Base-by-base conservation (phyloP, 495 filamentous ascomycete genomes). In the Penicillium atrosanguineum region DNA sequence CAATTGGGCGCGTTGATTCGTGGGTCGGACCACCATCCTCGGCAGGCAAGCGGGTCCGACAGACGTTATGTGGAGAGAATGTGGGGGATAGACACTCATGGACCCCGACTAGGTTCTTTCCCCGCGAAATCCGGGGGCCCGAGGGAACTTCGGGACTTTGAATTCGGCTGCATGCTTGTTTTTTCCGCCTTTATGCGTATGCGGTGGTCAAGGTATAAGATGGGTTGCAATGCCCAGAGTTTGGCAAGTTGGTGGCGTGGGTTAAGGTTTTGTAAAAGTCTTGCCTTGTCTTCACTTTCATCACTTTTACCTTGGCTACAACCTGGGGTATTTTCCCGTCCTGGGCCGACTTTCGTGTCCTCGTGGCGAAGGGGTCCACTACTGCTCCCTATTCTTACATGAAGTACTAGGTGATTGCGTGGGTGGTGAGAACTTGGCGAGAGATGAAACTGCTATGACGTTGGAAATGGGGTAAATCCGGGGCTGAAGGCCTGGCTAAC, bases 11-110 rank as follows among this genome's bases (percentile, higher is more conserved):
- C 2, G 34, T 6, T 54, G 25, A 54, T 54, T 54, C 44, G 52
- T 45, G 40, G 28, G 23, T 15, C 23, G 6, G 23, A 16, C n/a
- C 25, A 21, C 39, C 36, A 36, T 28, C 43, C 42, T 26, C 16
- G 45, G 12, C 18, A 42, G 42, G 43, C 34, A 50, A 51, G 51
- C 50, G 51, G 46, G 37, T 51, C 56, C 51, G 46, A 36, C n/a
- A 39, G 4, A n/a, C 18, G 23, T 53, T 46, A 29, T 52, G 48
- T 47, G 48, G 54, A 44, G 48, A 48, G 18, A 56, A 18, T 47
- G 56, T 46, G 55, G 55, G 48, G 46, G 46, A 44, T 38, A 39
- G 23, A 16, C 45, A 53, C 6, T 53, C 28, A 15, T 40, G 6
- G n/a, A 21, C 55, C 55, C 36, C 3, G 18, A 40, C 48, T 21